Evolutionary conservation across 495 filamentous ascomycete species (phyloP).

Genomic region (Patellaria atrata): DNA sequence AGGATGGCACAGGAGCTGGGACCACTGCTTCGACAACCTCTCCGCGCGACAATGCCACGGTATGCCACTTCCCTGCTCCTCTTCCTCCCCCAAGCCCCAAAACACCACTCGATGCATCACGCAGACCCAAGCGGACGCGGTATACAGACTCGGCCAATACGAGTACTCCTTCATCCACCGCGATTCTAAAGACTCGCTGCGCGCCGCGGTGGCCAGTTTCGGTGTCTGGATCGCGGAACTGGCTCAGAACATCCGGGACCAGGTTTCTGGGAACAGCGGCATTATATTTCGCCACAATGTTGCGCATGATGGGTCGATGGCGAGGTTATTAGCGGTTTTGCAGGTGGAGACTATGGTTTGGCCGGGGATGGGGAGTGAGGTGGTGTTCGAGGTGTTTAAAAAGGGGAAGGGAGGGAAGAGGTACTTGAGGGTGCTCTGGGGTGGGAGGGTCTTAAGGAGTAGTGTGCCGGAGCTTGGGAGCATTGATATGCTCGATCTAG

Average conservation of each 20-base stretch:
- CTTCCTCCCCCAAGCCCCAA: too few species aligned
- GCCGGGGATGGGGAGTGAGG: constrained; percentile 58
- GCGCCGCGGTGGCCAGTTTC: constrained; percentile 35
- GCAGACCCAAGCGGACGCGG: constrained; percentile 38
- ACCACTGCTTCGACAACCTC: constrained; percentile 65
- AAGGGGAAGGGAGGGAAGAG: constrained; percentile 11
- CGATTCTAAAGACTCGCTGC: constrained; percentile 40
- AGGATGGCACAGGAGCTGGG: constrained; percentile 47
- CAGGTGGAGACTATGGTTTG: constrained; percentile 56
- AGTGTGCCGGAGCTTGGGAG: constrained; percentile 42
- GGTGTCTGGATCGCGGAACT: constrained; percentile 54
- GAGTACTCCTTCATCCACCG: constrained; percentile 59
- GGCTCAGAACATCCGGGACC: constrained; percentile 39
- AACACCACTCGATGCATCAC: constrained; percentile 41
- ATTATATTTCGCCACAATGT: constrained; percentile 50
- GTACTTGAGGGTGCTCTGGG: constrained; percentile 48
- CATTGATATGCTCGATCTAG: constrained; percentile 47
- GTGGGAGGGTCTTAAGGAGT: constrained; percentile 42
- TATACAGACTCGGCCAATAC: constrained; percentile 54
- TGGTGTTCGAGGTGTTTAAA: constrained; percentile 51
- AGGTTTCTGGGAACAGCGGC: constrained; percentile 24
- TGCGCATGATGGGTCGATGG: constrained; percentile 54
- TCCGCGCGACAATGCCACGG: constrained; percentile 51
- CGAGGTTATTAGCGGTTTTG: constrained; percentile 44
- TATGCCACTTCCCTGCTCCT: constrained; percentile 47